A percentile compares a stretch with the other conserved stretches of the same genome.
Conservation (phyloP, 2,329 filamentous ascomycete genomes). For the Didymella exigua region DNA sequence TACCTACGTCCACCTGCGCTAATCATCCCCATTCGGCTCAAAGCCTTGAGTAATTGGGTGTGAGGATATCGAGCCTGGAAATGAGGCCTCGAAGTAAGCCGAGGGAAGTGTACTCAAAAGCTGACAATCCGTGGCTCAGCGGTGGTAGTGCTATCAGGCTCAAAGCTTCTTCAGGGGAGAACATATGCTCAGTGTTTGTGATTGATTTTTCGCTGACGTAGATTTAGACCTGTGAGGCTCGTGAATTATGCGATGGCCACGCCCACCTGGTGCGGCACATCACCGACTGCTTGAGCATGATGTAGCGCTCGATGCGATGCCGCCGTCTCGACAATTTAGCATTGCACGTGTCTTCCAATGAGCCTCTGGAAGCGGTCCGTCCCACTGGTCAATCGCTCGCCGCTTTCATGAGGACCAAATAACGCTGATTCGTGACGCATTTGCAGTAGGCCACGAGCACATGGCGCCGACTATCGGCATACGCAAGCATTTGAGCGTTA, state of each 20-base stretch:
- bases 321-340: not conserved
- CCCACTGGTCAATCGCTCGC: not conserved
- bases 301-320: not conserved
- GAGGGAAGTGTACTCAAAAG: not conserved
- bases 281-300: not conserved
- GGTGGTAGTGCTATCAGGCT: not conserved
- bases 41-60: constrained; percentile 1
- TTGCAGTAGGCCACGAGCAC: not conserved
- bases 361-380: not conserved
- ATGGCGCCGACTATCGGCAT: not conserved
- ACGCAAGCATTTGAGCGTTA: no score
- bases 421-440: not conserved
- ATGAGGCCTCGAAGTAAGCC: not conserved
- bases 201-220: not conserved
- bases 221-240: not conserved
- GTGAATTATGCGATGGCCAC: not conserved
- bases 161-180: not conserved
- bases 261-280: not conserved
- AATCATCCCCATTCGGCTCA: not conserved
- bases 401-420: not conserved
- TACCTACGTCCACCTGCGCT: constrained; percentile 1
- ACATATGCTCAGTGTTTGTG: not conserved
- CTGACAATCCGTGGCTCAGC: not conserved
- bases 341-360: not conserved
- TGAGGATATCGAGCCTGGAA: not conserved